Percentiles rank a stretch among this genome's conserved stretches.
Evolutionary conservation across 345 rosid species (phyloP).

Genomic region (Erysimum cheiranthoides): DNA sequence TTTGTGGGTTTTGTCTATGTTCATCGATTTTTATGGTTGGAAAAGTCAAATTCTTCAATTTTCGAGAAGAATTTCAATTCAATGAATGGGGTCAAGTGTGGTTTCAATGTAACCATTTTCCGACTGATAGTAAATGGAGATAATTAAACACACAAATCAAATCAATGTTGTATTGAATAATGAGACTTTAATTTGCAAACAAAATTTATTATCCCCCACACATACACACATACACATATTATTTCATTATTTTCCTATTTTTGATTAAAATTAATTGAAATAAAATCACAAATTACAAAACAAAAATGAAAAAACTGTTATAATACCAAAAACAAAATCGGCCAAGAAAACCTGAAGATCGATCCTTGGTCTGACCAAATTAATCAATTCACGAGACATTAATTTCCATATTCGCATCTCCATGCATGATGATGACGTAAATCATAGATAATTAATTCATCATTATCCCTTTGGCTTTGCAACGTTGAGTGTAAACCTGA

Average conservation of each 20-base stretch:
- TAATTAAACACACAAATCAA: neutral
- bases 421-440: constrained; percentile 21
- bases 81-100: constrained; percentile 32
- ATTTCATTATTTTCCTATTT: constrained; percentile 20
- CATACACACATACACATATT: neutral
- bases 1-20: neutral
- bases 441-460: neutral
- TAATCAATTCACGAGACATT: constrained; percentile 12
- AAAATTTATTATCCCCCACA: neutral
- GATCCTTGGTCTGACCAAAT: constrained; percentile 2
- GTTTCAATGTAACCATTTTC: neutral
- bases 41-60: neutral
- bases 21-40: constrained; percentile 24
- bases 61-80: neutral
- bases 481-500: constrained; percentile 34
- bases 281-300: constrained; percentile 31
- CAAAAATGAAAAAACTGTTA: constrained; percentile 12
- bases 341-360: constrained; percentile 29
- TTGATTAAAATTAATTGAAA: constrained; percentile 21
- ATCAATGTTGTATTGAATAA: neutral
- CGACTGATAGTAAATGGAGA: neutral
- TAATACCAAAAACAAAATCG: constrained; percentile 23
- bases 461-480: constrained; percentile 33
- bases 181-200: constrained; percentile 2
- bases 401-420: neutral